Evolutionary conservation across 2,329 filamentous ascomycete species (phyloP).

Genomic region (Acephala macrosclerotiorum): DNA sequence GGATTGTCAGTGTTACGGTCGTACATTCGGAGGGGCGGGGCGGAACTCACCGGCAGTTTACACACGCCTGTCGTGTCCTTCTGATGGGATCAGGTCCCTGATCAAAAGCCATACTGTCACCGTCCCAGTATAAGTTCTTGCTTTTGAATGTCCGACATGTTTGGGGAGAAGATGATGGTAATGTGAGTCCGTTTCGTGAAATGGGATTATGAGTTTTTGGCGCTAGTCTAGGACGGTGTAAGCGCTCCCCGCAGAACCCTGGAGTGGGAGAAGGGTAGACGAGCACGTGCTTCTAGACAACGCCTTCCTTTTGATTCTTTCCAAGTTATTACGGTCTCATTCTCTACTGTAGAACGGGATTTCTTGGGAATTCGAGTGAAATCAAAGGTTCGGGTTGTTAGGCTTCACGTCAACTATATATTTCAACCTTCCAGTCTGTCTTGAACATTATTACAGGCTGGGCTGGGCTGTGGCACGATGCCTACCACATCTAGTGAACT

Average conservation of each 20-base stretch:
- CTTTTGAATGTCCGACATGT: background rate
- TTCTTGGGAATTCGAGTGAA: no score
- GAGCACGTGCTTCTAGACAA: background rate
- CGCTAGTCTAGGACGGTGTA: background rate
- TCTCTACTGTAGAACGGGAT: background rate
- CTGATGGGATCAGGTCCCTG: slow-evolving; percentile 18
- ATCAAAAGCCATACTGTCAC: slow-evolving; percentile 1
- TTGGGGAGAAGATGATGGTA: background rate
- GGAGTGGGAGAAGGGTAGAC: background rate
- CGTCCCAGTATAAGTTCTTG: background rate
- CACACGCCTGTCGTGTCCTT: slow-evolving; percentile 29
- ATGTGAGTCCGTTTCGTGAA: background rate
- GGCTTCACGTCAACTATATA: no score
- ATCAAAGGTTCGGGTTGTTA: no score
- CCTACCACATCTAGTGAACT: no score
- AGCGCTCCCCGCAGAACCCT: background rate
- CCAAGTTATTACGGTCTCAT: background rate
- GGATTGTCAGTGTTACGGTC: background rate
- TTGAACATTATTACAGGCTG: no score
- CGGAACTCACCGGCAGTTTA: slow-evolving; percentile 29
- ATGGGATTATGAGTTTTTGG: background rate
- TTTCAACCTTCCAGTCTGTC: no score
- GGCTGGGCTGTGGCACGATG: no score
- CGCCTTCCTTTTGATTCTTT: background rate
- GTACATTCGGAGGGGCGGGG: background rate